Evolutionary conservation across 371 early-diverging fungal species (phyloP).

Genomic region (Mortierella sp.): DNA sequence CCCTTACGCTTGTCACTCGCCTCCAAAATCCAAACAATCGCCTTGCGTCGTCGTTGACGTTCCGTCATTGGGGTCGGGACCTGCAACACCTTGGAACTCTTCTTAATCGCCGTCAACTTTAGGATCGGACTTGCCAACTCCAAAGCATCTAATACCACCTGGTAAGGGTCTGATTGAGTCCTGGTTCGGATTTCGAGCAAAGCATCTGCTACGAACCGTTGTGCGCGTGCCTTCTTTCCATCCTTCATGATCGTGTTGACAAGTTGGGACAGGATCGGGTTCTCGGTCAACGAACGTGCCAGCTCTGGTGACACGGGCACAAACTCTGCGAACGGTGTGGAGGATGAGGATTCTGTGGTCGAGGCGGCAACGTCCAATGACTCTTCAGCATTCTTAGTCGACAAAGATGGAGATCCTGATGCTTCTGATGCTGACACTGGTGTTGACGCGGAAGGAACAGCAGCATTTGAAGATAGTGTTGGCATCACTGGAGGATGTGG

Average conservation of each 20-base stretch:
- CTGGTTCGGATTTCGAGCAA: conserved; percentile 74
- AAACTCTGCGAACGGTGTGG: conserved; percentile 24
- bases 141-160: conserved; percentile 75
- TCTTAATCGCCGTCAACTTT: conserved; percentile 72
- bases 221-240: conserved; percentile 84
- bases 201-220: conserved; percentile 75
- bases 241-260: conserved; percentile 90
- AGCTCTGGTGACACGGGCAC: conserved; percentile 22
- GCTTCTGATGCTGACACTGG: conserved; percentile 4
- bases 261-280: conserved; percentile 78
- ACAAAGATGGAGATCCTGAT: background rate
- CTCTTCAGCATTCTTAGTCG: conserved; percentile 1
- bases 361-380: background rate
- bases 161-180: conserved; percentile 73
- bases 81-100: conserved; percentile 84
- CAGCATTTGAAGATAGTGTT: background rate
- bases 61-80: conserved; percentile 84
- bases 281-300: conserved; percentile 54
- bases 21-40: conserved; percentile 90
- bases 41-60: conserved; percentile 84
- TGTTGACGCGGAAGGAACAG: background rate
- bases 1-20: conserved; percentile 71
- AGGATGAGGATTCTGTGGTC: background rate
- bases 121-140: conserved; percentile 83
- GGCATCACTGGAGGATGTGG: conserved; percentile 42